Base-by-base conservation (phyloP, 2,329 filamentous ascomycete genomes). In the Paecilomyces variotii region DNA sequence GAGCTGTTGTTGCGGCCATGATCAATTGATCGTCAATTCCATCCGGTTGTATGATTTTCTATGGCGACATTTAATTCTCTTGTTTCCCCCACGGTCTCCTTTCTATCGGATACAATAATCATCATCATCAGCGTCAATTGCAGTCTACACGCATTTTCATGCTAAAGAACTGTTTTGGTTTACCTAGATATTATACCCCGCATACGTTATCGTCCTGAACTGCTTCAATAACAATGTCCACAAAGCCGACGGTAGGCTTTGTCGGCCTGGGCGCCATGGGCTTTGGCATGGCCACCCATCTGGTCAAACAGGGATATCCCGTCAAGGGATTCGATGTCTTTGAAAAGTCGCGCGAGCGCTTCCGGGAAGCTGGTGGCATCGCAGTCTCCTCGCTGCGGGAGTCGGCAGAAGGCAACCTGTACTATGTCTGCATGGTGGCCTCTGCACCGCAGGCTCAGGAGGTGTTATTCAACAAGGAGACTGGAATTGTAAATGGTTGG, bases 201-300 rank as follows among this genome's bases (percentile, higher is more conserved):
- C 39, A 45, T 45, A 45, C 39, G 2, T 14, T 7, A 45, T 5
- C 35, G 19, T 6, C 14, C 1, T 39, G 12, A 14, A 19, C 14
- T 19, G 2, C 14, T 45, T 19, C 2, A 45, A 3, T 56, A 32
- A 72, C 63, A 25, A 75, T 76, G 64, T 74, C 74, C 34, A 10
- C 39, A 19, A 82, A 79, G 68, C 78, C 79, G 27, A 67, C 73
- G 56, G 76, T 89, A 57, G 82, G 84, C 63, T 90, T 90, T 74
- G 86, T 88, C 62, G 88, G 88, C 78, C 85, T 91, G 2, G 88
- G 88, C 58, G 88, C 88, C 73, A 91, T 91, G 88, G 88, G 88
- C 69, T 88, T 90, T 71, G 88, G 88, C 69, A 91, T 91, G 88
- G 88, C 88, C 62, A 88, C 84, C 60, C 82, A 90, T 69, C 82